Evolutionary conservation across 805 yeast species (phyloP).

Genomic region (Zygosaccharomyces bailii): DNA sequence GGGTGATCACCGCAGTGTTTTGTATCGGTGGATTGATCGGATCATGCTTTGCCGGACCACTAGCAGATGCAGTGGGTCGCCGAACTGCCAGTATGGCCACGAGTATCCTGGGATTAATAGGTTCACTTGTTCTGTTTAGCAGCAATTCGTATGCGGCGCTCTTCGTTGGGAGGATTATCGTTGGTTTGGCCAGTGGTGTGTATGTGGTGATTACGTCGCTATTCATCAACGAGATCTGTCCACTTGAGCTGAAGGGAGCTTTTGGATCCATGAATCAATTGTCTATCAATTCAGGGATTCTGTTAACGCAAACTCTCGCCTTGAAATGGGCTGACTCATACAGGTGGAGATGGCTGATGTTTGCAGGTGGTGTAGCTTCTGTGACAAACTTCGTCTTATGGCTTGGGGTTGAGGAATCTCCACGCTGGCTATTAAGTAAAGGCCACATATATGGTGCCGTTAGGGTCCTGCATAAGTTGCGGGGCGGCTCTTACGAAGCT

Average conservation of each 20-base stretch:
- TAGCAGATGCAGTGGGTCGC: slow-evolving; percentile 71
- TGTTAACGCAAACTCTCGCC: slow-evolving; percentile 74
- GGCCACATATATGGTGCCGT: slow-evolving; percentile 41
- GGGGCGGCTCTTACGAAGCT: slow-evolving; percentile 35
- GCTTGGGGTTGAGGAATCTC: slow-evolving; percentile 63
- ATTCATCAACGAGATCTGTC: slow-evolving; percentile 76
- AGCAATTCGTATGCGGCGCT: slow-evolving; percentile 45
- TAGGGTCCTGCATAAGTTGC: slow-evolving; percentile 35
- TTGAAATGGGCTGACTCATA: slow-evolving; percentile 58
- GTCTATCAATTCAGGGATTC: slow-evolving; percentile 78
- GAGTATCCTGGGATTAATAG: slow-evolving; percentile 51
- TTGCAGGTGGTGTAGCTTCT: slow-evolving; percentile 58
- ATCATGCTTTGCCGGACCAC: slow-evolving; percentile 62
- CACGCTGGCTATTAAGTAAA: slow-evolving; percentile 64
- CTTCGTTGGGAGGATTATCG: slow-evolving; percentile 65
- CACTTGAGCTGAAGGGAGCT: slow-evolving; percentile 62
- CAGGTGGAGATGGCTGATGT: slow-evolving; percentile 71
- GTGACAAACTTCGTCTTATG: slow-evolving; percentile 43
- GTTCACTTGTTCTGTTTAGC: slow-evolving; percentile 50
- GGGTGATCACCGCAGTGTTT: slow-evolving; percentile 74
- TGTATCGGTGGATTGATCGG: slow-evolving; percentile 82
- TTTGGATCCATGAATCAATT: slow-evolving; percentile 91
- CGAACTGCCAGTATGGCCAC: slow-evolving; percentile 51
- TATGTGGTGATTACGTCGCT: slow-evolving; percentile 84
- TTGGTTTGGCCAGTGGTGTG: slow-evolving; percentile 86